Evolutionary conservation across 2,329 filamentous ascomycete species (phyloP).

Genomic region (Monilinia vaccinii-corymbosi): DNA sequence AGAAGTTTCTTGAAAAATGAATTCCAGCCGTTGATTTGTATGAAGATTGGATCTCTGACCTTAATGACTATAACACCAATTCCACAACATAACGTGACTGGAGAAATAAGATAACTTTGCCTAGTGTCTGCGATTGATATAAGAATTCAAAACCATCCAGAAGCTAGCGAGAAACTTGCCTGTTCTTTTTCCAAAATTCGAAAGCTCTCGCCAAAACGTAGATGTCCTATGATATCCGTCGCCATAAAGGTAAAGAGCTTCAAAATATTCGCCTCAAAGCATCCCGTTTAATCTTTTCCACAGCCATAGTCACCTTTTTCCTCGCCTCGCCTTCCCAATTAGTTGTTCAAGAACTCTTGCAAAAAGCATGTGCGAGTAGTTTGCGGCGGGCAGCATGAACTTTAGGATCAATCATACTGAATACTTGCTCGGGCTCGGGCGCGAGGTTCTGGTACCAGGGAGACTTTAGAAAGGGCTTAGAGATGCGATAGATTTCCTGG

Average conservation of each 20-base stretch:
- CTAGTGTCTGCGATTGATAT: neutral
- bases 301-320: conserved; percentile 31
- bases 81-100: too few relatives aligned
- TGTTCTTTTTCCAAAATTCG: conserved; percentile 40
- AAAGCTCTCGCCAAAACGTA: conserved; percentile 49
- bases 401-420: neutral
- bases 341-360: neutral
- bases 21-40: too few relatives aligned
- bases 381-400: neutral
- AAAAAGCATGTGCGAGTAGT: neutral
- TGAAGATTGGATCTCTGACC: too few relatives aligned
- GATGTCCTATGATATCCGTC: conserved; percentile 44
- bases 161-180: conserved; percentile 27
- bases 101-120: too few relatives aligned
- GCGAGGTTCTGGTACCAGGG: neutral
- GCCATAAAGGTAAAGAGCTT: conserved; percentile 48
- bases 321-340: neutral
- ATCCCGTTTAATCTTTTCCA: conserved; percentile 40
- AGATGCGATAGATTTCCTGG: neutral
- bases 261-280: conserved; percentile 34
- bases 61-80: too few relatives aligned
- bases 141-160: neutral
- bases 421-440: fast-evolving
- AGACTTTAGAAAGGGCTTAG: neutral
- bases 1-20: too few relatives aligned